phyloP scores from a whole-genome alignment of 306 rosid species.

The Pyrus bretschneideri region DNA sequence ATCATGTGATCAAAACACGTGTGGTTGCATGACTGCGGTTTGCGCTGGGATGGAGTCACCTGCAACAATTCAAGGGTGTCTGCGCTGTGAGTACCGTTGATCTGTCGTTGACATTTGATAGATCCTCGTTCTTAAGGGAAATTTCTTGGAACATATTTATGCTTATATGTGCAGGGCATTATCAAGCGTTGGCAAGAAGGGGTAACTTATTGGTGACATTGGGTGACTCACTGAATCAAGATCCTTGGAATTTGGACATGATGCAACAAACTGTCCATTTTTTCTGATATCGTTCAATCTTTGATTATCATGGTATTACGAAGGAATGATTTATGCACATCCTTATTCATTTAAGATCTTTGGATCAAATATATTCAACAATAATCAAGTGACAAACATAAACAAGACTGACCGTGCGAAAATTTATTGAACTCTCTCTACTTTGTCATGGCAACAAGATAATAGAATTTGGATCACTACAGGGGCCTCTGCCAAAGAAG shows the following conservation, averaged over 20 bases:
- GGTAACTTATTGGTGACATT: slow-evolving; percentile 55
- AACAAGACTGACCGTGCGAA: too few relatives aligned
- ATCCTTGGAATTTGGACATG: slow-evolving; percentile 30
- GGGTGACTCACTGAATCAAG: slow-evolving; percentile 50
- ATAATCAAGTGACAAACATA: too few relatives aligned
- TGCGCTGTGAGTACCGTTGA: slow-evolving; percentile 41
- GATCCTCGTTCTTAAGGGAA: not conserved
- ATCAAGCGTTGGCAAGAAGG: slow-evolving; percentile 52
- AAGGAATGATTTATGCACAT: fast-evolving
- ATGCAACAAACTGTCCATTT: too few relatives aligned
- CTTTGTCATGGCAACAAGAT: slow-evolving; percentile 24
- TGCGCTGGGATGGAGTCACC: slow-evolving; percentile 69
- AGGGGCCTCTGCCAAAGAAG: slow-evolving; percentile 58
- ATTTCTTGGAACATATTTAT: not conserved
- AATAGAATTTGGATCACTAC: slow-evolving; percentile 63
- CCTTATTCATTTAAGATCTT: too few relatives aligned
- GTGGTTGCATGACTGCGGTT: slow-evolving; percentile 30
- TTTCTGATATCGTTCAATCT: too few relatives aligned
- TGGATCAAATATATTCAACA: too few relatives aligned
- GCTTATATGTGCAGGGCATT: slow-evolving; percentile 34
- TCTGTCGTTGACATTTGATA: too few relatives aligned
- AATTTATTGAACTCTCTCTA: not conserved
- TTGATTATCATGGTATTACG: too few relatives aligned
- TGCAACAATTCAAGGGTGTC: slow-evolving; percentile 69
- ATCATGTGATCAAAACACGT: too few relatives aligned